phyloP scores from a whole-genome alignment of 805 yeast species.

The Isabelozyma heimii region DNA sequence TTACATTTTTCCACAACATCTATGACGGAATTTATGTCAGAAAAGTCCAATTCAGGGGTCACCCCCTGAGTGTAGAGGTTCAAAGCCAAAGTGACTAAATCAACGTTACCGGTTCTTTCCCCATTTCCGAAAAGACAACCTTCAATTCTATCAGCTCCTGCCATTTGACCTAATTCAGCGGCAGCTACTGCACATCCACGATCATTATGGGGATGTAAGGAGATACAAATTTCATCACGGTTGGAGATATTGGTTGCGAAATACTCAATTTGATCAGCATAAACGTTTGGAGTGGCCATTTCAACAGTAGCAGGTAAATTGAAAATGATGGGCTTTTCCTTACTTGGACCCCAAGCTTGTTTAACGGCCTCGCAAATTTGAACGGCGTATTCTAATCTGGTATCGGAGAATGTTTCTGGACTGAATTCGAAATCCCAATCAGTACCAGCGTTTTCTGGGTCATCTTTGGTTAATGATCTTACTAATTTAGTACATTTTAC shows the following conservation, averaged over 20 bases:
- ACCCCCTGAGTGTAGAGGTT: slow-evolving; percentile 80
- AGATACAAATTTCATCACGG: slow-evolving; percentile 69
- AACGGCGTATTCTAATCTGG: slow-evolving; percentile 60
- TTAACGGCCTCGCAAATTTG: slow-evolving; percentile 74
- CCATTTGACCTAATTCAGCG: slow-evolving; percentile 75
- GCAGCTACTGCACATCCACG: slow-evolving; percentile 91
- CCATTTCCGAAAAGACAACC: slow-evolving; percentile 86
- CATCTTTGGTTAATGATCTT: slow-evolving; percentile 67
- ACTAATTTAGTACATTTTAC: slow-evolving; percentile 62
- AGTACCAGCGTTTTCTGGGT: slow-evolving; percentile 50
- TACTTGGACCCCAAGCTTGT: slow-evolving; percentile 69
- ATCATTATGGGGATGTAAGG: slow-evolving; percentile 82
- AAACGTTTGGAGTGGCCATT: slow-evolving; percentile 75
- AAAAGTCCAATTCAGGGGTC: slow-evolving; percentile 66
- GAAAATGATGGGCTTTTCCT: slow-evolving; percentile 66
- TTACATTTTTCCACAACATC: slow-evolving; percentile 77
- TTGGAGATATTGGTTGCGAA: slow-evolving; percentile 59
- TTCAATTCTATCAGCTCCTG: slow-evolving; percentile 87
- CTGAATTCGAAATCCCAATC: slow-evolving; percentile 76
- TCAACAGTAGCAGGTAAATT: slow-evolving; percentile 86
- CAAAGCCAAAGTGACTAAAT: slow-evolving; percentile 72
- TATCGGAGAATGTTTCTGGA: slow-evolving; percentile 77
- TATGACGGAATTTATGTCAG: slow-evolving; percentile 62
- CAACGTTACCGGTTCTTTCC: slow-evolving; percentile 86
- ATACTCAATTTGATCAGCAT: slow-evolving; percentile 82